Base-by-base conservation (phyloP, 2,329 filamentous ascomycete species). In the Triangularia verruculosa region DNA sequence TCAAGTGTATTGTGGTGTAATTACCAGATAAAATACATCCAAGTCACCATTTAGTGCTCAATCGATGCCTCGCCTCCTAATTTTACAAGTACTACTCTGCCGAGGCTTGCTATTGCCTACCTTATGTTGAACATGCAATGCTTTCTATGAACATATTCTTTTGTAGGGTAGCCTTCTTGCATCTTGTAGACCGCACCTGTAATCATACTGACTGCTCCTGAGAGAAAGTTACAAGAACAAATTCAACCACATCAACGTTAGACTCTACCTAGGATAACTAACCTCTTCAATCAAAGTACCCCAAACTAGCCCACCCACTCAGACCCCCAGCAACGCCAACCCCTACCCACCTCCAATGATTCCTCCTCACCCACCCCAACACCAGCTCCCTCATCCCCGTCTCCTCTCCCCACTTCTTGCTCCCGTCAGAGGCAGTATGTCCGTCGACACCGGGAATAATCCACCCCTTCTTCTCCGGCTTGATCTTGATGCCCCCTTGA, bases 311-410 rank as follows among this genome's bases (percentile, higher is more conserved):
- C 27, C 39, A 43, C 12, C 63, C 59, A 52, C 66, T 67, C 12
- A 66, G 13, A 20, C 15, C 54, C 24, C 63, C 68, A 0, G 68
- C 64, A n/a, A 59, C 12, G 0, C 63, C 13, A 8, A 43, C 61
- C 15, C 65, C 2, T 8, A 64, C 64, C 66, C 61, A 67, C 25
- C 68, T 30, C 25, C 25, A 43, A 39, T 69, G 61, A 57, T 69
- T 69, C 47, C 55, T n/a, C 39, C 56, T 12, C 13, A 51, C 68
- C 67, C 68, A 69, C 30, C 20, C 30, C 8, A 3, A 17, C 15
- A 69, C 62, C 61, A 69, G 47, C 58, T 63, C 65, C 28, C 7
- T 25, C 58, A 68, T 66, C 1, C 34, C 34, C 34, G 34, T 39
- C 34, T 39, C 34, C 34, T 39, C 34, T 7, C 34, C 34, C 34